Percentiles rank a stretch among this genome's conserved stretches.
These are phyloP conservation scores for Rhizopogon sp. DNA, from an alignment of 768 basidiomycete genomes.

Conservation along the genomic window DNA sequence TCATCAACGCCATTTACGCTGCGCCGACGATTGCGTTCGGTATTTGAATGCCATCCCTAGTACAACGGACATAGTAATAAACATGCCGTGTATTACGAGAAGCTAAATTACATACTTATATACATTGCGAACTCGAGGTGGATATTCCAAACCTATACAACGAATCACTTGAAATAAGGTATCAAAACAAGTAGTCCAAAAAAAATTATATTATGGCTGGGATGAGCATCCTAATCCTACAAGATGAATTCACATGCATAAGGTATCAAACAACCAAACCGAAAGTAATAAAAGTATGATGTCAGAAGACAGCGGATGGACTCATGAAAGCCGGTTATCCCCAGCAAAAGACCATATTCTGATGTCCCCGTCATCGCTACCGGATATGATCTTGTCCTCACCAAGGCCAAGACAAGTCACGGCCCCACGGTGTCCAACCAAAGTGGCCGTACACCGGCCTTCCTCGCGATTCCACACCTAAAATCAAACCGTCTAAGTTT, in stretches of 20 bases:
- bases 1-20: conserved; percentile 51
- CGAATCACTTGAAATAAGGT: no score
- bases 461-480: conserved; percentile 94
- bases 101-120: neutral
- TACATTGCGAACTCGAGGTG: no score
- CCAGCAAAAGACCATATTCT: conserved; percentile 76
- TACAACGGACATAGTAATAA: no score
- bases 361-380: conserved; percentile 87
- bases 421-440: conserved; percentile 92
- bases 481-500: neutral
- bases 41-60: conserved; percentile 18
- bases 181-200: no score
- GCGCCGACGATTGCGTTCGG: conserved; percentile 63
- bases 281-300: neutral
- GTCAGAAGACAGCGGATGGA: neutral
- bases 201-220: no score
- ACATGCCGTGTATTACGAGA: neutral
- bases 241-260: neutral
- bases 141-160: no score
- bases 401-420: conserved; percentile 87
- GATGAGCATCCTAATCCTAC: neutral
- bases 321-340: neutral
- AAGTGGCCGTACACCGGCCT: conserved; percentile 79
- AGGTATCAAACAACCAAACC: neutral
- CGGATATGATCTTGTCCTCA: conserved; percentile 96